Evolutionary conservation across 2,329 filamentous ascomycete genomes (phyloP).

Genomic region (Trichoderma afroharzianum): DNA sequence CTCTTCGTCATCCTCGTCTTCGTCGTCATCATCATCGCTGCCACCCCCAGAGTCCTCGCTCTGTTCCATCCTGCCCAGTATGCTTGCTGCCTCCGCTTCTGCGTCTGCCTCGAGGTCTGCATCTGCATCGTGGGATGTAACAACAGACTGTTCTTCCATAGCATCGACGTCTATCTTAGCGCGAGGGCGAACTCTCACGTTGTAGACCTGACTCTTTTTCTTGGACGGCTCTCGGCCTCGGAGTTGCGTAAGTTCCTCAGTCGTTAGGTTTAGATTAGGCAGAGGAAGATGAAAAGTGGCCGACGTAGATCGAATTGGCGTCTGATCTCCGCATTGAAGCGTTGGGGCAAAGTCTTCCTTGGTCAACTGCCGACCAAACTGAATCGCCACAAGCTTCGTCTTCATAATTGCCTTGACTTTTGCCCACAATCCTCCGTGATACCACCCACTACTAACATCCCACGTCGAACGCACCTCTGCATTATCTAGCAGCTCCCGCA

Average conservation of each 20-base stretch:
- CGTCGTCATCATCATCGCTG: conserved; percentile 20
- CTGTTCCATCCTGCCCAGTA: conserved; percentile 7
- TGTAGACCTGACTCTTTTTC: conserved; percentile 37
- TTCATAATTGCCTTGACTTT: conserved; percentile 88
- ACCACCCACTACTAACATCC: conserved; percentile 76
- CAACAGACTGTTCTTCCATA: conserved; percentile 17
- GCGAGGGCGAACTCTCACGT: conserved; percentile 27
- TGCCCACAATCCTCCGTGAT: conserved; percentile 71
- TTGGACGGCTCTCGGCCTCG: conserved; percentile 34
- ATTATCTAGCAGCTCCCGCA: conserved; percentile 62
- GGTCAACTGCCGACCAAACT: conserved; percentile 50
- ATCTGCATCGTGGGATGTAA: conserved; percentile 23
- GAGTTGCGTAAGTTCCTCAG: conserved; percentile 34
- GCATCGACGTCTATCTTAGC: neutral
- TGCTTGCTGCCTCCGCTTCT: conserved; percentile 1
- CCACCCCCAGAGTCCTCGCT: conserved; percentile 12
- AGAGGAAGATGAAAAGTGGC: conserved; percentile 33
- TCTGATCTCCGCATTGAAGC: conserved; percentile 33
- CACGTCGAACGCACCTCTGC: conserved; percentile 56
- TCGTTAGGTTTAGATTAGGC: conserved; percentile 34
- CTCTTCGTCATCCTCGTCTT: conserved; percentile 25
- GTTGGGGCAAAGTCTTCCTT: conserved; percentile 36
- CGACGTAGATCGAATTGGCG: conserved; percentile 30
- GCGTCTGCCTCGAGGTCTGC: neutral
- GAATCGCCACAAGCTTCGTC: conserved; percentile 71